Conservation (phyloP, 495 filamentous ascomycete species). For the Xanthoparmelia taractica region DNA sequence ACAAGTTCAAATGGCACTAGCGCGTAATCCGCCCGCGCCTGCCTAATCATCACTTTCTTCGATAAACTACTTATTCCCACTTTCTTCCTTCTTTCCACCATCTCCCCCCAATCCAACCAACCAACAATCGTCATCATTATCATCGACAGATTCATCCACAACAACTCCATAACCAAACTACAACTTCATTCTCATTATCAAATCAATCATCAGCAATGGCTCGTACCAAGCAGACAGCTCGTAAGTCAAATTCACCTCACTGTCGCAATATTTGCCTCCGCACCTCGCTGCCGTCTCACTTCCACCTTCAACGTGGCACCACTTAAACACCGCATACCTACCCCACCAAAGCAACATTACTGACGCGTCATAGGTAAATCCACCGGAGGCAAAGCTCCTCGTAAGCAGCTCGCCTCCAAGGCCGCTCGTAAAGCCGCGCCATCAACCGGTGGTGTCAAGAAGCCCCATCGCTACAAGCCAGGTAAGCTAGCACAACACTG, state of each 20-base stretch:
- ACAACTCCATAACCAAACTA: conserved; percentile 34
- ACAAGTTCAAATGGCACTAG: conserved; percentile 21
- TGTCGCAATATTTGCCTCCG: conserved; percentile 23
- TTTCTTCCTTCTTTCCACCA: conserved; percentile 37
- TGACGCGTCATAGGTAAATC: conserved; percentile 63
- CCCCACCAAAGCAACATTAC: conserved; percentile 24
- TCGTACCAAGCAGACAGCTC: conserved; percentile 99
- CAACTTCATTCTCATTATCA: conserved; percentile 27
- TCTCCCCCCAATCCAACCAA: conserved; percentile 32
- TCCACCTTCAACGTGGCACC: conserved; percentile 15
- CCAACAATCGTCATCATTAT: conserved; percentile 41
- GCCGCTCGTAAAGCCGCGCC: conserved; percentile 70
- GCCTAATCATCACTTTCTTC: conserved; percentile 29
- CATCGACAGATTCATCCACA: conserved; percentile 39
- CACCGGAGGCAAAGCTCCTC: conserved; percentile 98
- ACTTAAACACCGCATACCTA: conserved; percentile 26
- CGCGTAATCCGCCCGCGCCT: conserved; percentile 19
- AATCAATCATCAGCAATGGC: conserved; percentile 63
- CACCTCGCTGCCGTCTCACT: conserved; percentile 30
- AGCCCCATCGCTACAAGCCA: conserved; percentile 99
- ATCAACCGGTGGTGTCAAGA: conserved; percentile 93
- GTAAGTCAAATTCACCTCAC: conserved; percentile 49
- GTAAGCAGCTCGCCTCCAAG: conserved; percentile 94
- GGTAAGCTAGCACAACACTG: conserved; percentile 48
- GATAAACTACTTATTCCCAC: conserved; percentile 40